These are phyloP conservation scores for Lycium ferocissimum DNA, from an alignment of 257 asterid genomes.

Conservation along the genomic window DNA sequence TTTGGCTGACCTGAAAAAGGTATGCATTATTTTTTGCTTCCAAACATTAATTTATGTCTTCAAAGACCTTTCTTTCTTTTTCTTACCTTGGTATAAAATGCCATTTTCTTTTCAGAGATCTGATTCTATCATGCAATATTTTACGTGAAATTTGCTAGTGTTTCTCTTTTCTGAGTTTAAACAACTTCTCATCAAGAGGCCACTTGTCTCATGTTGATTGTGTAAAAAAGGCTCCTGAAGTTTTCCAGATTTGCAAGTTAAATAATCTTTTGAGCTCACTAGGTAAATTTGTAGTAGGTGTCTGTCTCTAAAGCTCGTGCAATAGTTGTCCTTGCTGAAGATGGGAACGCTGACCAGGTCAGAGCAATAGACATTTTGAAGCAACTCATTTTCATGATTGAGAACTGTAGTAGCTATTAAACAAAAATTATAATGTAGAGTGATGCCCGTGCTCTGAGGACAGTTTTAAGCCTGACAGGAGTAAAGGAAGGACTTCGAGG, in stretches of 20 bases:
- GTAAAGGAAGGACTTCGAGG: slow-evolving; percentile 86
- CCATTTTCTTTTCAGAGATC: slow-evolving; percentile 5
- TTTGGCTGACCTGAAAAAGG: slow-evolving; percentile 86
- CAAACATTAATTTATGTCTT: slow-evolving; percentile 1
- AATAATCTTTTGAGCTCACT: slow-evolving; percentile 42
- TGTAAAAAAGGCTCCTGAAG: slow-evolving; percentile 11
- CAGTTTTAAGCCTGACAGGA: slow-evolving; percentile 91
- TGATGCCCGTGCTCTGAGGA: slow-evolving; percentile 93
- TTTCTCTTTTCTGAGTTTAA: neutral
- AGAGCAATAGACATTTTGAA: slow-evolving; percentile 33
- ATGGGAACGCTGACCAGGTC: slow-evolving; percentile 93
- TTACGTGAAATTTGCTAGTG: neutral
- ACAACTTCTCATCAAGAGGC: slow-evolving; percentile 11
- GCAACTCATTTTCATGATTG: slow-evolving; percentile 34
- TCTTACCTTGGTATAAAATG: neutral
- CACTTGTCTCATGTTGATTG: slow-evolving; percentile 23
- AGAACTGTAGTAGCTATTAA: slow-evolving; percentile 31
- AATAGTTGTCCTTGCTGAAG: slow-evolving; percentile 90
- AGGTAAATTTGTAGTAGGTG: slow-evolving; percentile 54
- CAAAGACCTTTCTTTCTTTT: neutral
- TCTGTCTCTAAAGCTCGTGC: slow-evolving; percentile 96
- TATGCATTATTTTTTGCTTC: slow-evolving; percentile 29
- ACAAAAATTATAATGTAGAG: slow-evolving; percentile 60
- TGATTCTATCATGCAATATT: slow-evolving; percentile 10
- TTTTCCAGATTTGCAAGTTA: slow-evolving; percentile 22